These are phyloP conservation scores for Trichoderma gracile DNA, from an alignment of 2,329 filamentous ascomycete species.

Conservation along the genomic window DNA sequence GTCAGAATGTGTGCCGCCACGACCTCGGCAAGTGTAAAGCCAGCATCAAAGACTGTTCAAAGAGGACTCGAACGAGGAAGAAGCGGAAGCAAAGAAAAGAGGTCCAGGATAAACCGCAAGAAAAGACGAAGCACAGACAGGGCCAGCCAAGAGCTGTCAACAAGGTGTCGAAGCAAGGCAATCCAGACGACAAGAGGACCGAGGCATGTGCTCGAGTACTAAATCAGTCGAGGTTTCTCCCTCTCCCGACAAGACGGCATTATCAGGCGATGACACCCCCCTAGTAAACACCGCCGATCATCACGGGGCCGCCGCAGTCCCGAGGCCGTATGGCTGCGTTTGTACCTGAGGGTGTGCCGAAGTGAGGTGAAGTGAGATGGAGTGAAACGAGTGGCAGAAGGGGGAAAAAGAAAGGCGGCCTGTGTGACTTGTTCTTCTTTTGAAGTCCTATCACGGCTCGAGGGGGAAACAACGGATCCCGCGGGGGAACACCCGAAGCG, in stretches of 20 bases:
- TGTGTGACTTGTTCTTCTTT: conserved; percentile 1
- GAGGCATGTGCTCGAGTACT: not conserved
- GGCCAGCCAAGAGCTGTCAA: not conserved
- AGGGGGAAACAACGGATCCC: conserved; percentile 15
- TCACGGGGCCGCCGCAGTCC: not conserved
- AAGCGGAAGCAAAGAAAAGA: not conserved
- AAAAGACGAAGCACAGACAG: not conserved
- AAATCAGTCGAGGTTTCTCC: no score
- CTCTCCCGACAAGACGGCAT: not conserved
- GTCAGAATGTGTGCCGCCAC: not conserved
- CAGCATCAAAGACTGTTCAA: not conserved
- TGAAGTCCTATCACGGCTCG: conserved; percentile 3
- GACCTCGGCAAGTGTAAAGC: not conserved
- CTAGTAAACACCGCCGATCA: conserved; percentile 16
- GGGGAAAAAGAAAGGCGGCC: no score
- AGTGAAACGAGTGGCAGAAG: no score
- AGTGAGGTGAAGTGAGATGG: not conserved
- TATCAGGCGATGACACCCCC: conserved; percentile 2
- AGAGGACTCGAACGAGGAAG: not conserved
- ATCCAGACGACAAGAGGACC: not conserved
- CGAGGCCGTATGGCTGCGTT: not conserved
- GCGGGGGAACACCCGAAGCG: conserved; percentile 19
- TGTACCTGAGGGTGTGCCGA: not conserved
- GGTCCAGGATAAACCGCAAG: not conserved
- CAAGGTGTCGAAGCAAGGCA: not conserved